These are phyloP conservation scores for Dactylellina sp. DNA, from an alignment of 2,329 filamentous ascomycete genomes.

Conservation along the genomic window DNA sequence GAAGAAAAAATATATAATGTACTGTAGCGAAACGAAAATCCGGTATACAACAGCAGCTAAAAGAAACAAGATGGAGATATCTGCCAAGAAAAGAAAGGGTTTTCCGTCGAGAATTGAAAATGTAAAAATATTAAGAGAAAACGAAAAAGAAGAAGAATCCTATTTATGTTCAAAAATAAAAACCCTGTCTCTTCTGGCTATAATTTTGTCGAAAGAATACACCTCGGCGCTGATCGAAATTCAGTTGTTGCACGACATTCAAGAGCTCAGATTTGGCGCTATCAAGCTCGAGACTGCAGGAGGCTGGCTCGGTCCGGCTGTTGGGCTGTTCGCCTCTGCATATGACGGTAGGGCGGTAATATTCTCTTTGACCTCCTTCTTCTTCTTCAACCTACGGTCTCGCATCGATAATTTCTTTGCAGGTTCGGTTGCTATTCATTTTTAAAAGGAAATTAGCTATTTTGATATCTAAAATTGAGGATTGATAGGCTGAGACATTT, in stretches of 20 bases:
- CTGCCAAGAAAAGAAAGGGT: conserved; percentile 10
- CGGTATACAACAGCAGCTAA: conserved; percentile 19
- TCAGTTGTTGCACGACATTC: background rate
- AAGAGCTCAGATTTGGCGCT: conserved; percentile 42
- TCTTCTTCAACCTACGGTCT: conserved; percentile 50
- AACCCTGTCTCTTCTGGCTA: background rate
- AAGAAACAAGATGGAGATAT: background rate
- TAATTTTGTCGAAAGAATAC: background rate
- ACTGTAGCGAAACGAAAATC: background rate
- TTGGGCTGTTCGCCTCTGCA: conserved; percentile 48
- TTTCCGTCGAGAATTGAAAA: conserved; percentile 6
- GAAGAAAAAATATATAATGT: conserved; percentile 9
- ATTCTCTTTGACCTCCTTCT: conserved; percentile 51
- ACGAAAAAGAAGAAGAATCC: conserved; percentile 19
- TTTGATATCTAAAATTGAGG: background rate
- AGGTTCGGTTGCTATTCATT: conserved; percentile 45
- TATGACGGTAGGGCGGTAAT: conserved; percentile 41
- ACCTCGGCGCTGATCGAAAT: no score
- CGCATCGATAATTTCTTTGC: conserved; percentile 54
- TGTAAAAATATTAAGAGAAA: conserved; percentile 25
- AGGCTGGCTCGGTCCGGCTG: conserved; percentile 14
- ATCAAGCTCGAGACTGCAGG: conserved; percentile 25
- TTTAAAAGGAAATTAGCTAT: background rate
- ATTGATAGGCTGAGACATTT: background rate
- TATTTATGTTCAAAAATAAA: conserved; percentile 4